A percentile compares a stretch with the other conserved stretches of the same genome.
Conservation (phyloP, 1,139 yeast genomes). For the Candida labiduridarum region DNA sequence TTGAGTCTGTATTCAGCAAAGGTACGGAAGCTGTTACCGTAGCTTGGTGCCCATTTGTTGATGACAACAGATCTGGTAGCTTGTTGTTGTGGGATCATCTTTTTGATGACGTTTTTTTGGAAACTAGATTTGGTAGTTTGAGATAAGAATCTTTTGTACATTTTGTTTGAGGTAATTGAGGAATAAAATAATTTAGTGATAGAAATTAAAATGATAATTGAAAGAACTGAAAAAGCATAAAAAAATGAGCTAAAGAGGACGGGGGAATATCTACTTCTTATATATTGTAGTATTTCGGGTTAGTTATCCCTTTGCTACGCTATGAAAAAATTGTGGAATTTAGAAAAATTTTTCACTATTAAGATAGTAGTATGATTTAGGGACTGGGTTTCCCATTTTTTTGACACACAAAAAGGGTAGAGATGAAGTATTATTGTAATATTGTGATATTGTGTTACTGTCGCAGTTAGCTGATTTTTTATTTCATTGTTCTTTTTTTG, state of each 20-base stretch:
- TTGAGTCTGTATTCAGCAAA: constrained; percentile 60
- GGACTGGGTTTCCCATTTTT: background rate
- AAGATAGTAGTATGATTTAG: background rate
- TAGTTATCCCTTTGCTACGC: background rate
- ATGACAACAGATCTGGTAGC: background rate
- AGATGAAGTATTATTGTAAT: too few species aligned
- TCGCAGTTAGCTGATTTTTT: constrained; percentile 1
- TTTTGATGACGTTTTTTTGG: constrained; percentile 16
- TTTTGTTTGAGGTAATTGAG: background rate
- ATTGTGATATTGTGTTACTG: background rate
- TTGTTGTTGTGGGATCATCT: constrained; percentile 5
- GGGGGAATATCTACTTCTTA: background rate
- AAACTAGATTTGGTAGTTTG: constrained; percentile 11
- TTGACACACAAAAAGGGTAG: background rate
- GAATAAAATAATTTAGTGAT: background rate
- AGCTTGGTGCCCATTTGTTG: constrained; percentile 38
- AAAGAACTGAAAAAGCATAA: background rate
- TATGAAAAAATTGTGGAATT: background rate
- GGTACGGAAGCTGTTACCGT: constrained; percentile 47
- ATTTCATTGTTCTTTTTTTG: background rate
- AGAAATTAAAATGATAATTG: background rate
- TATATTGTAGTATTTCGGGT: background rate
- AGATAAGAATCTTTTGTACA: constrained; percentile 14
- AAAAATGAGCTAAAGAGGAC: background rate
- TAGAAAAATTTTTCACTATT: background rate